Conservation (phyloP, 164 flowering plant species). For the Piper betle region DNA sequence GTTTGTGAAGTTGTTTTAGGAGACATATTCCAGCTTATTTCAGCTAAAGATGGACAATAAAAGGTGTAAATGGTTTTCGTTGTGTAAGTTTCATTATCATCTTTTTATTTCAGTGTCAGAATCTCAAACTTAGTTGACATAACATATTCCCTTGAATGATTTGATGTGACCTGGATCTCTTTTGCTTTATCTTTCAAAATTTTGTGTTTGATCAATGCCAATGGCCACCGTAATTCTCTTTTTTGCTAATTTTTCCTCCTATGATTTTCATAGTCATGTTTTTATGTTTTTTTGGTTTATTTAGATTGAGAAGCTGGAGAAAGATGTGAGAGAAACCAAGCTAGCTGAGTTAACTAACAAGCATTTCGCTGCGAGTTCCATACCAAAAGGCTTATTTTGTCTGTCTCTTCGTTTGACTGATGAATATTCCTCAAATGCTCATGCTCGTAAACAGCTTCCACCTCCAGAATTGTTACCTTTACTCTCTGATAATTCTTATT, state of each 20-base stretch:
- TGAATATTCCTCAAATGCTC: constrained; percentile 96
- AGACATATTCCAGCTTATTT: too few species aligned
- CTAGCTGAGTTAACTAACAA: constrained; percentile 85
- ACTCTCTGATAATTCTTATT: constrained; percentile 76
- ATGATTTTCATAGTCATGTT: neutral
- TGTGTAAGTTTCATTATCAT: too few species aligned
- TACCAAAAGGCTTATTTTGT: constrained; percentile 91
- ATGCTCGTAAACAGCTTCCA: constrained; percentile 89
- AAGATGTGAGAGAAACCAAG: constrained; percentile 64
- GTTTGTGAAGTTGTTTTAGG: neutral
- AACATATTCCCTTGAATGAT: too few species aligned
- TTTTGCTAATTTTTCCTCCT: too few species aligned
- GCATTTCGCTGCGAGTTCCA: constrained; percentile 88
- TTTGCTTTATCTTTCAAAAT: too few species aligned
- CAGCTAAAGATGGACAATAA: too few species aligned
- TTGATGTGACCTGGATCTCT: too few species aligned
- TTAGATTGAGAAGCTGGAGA: constrained; percentile 88
- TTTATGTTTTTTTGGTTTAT: neutral
- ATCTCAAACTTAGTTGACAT: neutral
- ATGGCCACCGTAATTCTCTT: too few species aligned
- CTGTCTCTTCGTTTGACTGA: constrained; percentile 89
- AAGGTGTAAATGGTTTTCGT: too few species aligned
- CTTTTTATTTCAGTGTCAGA: too few species aligned
- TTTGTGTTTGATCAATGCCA: too few species aligned
- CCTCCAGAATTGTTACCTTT: constrained; percentile 86